These are phyloP conservation scores for Jacaranda copaia DNA, from an alignment of 257 asterid genomes.

Conservation along the genomic window DNA sequence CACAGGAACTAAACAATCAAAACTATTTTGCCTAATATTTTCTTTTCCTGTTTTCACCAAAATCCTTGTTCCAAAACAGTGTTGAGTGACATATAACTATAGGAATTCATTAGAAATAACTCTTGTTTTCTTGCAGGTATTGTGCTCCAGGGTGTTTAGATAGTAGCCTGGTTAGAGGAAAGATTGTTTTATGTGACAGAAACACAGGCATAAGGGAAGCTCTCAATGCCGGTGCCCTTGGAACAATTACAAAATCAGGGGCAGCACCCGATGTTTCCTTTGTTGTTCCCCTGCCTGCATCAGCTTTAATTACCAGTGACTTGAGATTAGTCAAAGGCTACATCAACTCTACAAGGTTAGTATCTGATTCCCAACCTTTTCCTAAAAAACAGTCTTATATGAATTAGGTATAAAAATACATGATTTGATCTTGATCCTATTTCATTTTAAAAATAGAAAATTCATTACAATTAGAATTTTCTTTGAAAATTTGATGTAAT, in stretches of 20 bases:
- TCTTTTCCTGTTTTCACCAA: no score
- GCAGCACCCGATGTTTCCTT: not conserved
- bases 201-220: not conserved
- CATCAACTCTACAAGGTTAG: slow-evolving; percentile 31
- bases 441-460: no score
- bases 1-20: no score
- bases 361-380: not conserved
- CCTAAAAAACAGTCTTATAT: not conserved
- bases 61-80: no score
- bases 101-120: not conserved
- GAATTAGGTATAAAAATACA: no score
- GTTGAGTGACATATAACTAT: no score
- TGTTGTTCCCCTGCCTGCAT: slow-evolving; percentile 36
- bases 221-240: slow-evolving; percentile 35
- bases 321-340: slow-evolving; percentile 23
- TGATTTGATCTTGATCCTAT: no score
- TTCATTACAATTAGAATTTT: no score
- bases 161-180: slow-evolving; percentile 41
- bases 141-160: slow-evolving; percentile 39
- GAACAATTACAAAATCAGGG: not conserved
- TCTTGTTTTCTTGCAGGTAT: slow-evolving; percentile 30
- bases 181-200: slow-evolving; percentile 43
- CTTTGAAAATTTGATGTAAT: no score
- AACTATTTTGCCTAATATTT: no score
- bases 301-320: slow-evolving; percentile 16